A percentile compares a stretch with the other conserved stretches of the same genome.
Conservation (phyloP, 192 early-diverging fungal genomes). For the Jimgerdemannia lactiflua region DNA sequence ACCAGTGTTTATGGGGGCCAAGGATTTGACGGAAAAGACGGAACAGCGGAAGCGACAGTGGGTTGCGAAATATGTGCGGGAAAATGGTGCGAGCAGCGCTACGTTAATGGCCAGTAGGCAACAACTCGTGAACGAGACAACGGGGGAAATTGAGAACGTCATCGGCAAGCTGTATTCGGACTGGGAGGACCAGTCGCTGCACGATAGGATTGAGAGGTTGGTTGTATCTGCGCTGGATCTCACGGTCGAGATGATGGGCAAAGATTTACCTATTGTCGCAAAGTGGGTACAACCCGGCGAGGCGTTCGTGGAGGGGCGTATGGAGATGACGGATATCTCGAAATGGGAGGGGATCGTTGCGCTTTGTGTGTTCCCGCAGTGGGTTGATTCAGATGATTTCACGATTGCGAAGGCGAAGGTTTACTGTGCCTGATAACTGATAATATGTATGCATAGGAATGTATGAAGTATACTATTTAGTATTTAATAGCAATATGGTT, state of each 20-base stretch:
- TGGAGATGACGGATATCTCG: neutral
- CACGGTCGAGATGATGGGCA: neutral
- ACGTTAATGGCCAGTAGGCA: neutral
- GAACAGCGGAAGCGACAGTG: neutral
- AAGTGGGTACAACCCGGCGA: neutral
- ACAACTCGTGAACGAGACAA: neutral
- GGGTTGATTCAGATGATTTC: neutral
- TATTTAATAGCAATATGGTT: too few relatives aligned
- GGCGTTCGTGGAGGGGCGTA: neutral
- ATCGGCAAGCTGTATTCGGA: neutral
- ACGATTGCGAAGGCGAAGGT: neutral
- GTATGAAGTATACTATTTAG: too few relatives aligned
- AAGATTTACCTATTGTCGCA: neutral
- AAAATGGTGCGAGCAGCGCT: neutral
- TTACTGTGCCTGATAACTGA: neutral
- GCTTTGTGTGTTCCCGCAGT: neutral
- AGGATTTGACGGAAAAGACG: neutral
- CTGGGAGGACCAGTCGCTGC: neutral
- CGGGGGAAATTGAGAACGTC: neutral
- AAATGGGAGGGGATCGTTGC: neutral
- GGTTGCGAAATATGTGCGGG: neutral
- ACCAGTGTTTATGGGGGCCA: neutral
- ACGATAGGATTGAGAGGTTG: neutral
- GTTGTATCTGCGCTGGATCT: neutral
- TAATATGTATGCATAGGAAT: too few relatives aligned